phyloP scores from a whole-genome alignment of 768 basidiomycete species.

The Kwoniella dendrophila region DNA sequence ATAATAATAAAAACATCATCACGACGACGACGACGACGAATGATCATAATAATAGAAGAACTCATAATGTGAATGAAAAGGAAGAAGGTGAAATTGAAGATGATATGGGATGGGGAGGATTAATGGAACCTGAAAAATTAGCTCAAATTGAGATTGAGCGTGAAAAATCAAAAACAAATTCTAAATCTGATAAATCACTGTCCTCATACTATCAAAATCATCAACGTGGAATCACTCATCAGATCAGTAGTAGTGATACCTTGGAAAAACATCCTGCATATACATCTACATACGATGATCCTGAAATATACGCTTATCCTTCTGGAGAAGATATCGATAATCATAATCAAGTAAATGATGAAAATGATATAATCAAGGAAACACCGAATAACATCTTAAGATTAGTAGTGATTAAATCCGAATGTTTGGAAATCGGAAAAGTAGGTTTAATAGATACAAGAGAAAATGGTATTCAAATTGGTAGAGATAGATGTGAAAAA shows the following conservation, averaged over 20 bases:
- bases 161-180: background rate
- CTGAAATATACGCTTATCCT: conserved; percentile 24
- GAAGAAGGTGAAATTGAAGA: conserved; percentile 50
- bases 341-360: conserved; percentile 7
- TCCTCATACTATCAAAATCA: background rate
- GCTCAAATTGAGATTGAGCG: conserved; percentile 18
- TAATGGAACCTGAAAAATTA: conserved; percentile 46
- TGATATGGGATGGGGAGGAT: conserved; percentile 48
- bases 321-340: background rate
- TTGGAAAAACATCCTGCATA: conserved; percentile 30
- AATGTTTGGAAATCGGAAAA: conserved; percentile 16
- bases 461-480: conserved; percentile 44
- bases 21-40: too few species aligned
- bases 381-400: conserved; percentile 41
- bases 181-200: background rate
- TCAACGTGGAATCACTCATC: too few species aligned
- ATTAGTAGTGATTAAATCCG: conserved; percentile 37
- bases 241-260: too few species aligned
- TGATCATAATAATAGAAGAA: background rate
- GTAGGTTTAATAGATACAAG: conserved; percentile 48
- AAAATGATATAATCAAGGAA: background rate
- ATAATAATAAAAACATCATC: background rate
- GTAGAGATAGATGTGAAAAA: conserved; percentile 45
- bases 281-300: conserved; percentile 31
- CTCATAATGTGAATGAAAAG: background rate